Conservation (phyloP, 441 rosid genomes). For the Syzygium malaccense region DNA sequence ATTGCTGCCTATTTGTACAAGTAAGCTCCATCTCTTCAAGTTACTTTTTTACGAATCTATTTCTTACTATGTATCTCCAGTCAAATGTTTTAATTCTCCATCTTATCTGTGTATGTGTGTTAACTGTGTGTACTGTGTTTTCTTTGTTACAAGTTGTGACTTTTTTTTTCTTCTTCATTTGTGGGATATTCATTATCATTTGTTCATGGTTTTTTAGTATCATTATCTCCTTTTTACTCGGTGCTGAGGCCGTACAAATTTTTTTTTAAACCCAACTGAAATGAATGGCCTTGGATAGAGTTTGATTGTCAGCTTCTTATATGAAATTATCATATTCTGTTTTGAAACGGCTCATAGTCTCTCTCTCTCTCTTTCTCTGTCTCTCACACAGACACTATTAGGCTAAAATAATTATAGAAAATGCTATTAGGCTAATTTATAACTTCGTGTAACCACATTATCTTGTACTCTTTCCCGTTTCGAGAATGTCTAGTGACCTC, state of each 20-base stretch:
- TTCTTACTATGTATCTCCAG: neutral
- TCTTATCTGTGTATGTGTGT: neutral
- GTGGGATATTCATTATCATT: neutral
- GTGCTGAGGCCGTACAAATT: neutral
- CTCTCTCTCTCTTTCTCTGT: neutral
- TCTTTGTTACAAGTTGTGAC: neutral
- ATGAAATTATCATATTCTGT: neutral
- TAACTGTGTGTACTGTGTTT: neutral
- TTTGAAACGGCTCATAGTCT: neutral
- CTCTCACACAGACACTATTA: neutral
- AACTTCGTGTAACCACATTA: neutral
- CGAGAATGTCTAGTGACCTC: neutral
- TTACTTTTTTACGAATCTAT: neutral
- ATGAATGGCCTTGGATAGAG: neutral
- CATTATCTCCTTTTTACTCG: neutral
- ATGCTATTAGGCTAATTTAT: neutral
- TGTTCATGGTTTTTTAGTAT: neutral
- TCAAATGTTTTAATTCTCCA: neutral
- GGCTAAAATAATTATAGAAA: neutral
- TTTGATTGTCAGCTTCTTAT: neutral
- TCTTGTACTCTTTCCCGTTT: neutral
- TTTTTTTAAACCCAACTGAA: neutral
- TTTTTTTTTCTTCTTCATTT: neutral
- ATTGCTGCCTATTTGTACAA: conserved; percentile 95
- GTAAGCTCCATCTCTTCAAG: conserved; percentile 34